Base-by-base conservation (phyloP, 208 protist species). In the Crithidia bombi region DNA sequence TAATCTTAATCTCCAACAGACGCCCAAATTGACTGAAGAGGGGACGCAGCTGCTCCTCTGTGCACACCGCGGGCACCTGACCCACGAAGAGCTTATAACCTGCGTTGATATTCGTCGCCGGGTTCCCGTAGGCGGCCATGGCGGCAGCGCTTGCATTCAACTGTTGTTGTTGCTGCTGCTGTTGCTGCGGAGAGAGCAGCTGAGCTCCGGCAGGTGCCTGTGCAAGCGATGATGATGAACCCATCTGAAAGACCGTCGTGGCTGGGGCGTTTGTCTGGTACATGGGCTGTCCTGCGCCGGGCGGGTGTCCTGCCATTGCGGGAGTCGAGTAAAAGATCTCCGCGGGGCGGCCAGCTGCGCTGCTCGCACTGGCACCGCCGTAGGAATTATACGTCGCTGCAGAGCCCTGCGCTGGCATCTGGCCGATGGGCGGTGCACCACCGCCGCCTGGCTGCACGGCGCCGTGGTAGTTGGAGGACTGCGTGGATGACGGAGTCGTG, bases 71-170 rank as follows among this genome's bases (percentile, higher is more conserved):
- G n/a, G 91, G 89, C 26, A 96, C 89, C 74, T 94, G 91, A 0
- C 91, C 88, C 11, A 96, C 91, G 71, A 96, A 96, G 15, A 96
- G 83, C 67, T 94, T 96, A 38, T 75, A 89, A 38, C 85, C 83
- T 49, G 78, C 59, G 70, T 79, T 80, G 58, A 79, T 83, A 70
- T 87, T 82, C 14, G 59, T 65, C 15, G 52, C 50, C 7, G 75
- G 63, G 43, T 64, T 81, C 26, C 33, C 64, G 49, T 62, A 69
- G 15, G 58, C 56, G 0, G 71, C 71, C 25, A 63, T 50, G 5
- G 61, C 59, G 0, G 50, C 59, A 4, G 66, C 66, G 9, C 23
- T 63, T 32, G 30, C 64, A 11, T 66, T 39, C n/a, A 46, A 25
- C 17, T 66, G 61, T 12, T 66, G 61, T 15, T 66, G 61, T 30